Conservation (phyloP, 768 basidiomycete genomes). For the Auriculariales sp. region DNA sequence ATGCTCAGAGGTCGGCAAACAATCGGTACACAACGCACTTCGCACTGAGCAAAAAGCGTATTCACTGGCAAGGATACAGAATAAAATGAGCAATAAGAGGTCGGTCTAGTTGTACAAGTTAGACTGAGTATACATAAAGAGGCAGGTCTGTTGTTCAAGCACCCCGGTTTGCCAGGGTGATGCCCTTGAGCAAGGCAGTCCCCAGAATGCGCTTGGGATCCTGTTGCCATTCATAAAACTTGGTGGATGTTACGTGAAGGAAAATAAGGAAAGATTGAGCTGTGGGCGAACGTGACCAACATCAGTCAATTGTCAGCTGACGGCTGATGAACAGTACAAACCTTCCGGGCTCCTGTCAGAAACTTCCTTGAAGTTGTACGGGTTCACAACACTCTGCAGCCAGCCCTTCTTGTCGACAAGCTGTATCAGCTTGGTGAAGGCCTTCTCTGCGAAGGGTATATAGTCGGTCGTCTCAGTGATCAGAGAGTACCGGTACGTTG, state of each 20-base stretch:
- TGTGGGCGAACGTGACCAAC: background rate
- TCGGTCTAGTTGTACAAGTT: too few species aligned
- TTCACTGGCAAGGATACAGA: too few species aligned
- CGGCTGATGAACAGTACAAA: background rate
- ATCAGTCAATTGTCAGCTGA: background rate
- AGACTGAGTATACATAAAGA: too few species aligned
- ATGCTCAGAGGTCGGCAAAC: too few species aligned
- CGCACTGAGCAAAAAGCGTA: too few species aligned
- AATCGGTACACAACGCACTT: too few species aligned
- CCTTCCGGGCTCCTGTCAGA: conserved; percentile 1
- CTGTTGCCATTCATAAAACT: too few species aligned
- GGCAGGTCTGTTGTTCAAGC: too few species aligned
- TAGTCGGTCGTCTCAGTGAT: background rate
- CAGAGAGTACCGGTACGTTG: background rate
- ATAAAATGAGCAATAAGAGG: too few species aligned
- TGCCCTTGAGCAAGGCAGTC: too few species aligned
- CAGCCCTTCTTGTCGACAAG: conserved; percentile 1
- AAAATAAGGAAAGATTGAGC: background rate
- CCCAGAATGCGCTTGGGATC: too few species aligned
- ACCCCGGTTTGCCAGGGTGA: too few species aligned
- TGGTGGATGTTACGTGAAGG: background rate
- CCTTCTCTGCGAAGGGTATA: background rate
- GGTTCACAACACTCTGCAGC: conserved; percentile 1
- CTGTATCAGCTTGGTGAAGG: background rate
- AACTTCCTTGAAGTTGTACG: background rate